phyloP scores from a whole-genome alignment of 495 filamentous ascomycete species.

The Bathelium albidoporum region DNA sequence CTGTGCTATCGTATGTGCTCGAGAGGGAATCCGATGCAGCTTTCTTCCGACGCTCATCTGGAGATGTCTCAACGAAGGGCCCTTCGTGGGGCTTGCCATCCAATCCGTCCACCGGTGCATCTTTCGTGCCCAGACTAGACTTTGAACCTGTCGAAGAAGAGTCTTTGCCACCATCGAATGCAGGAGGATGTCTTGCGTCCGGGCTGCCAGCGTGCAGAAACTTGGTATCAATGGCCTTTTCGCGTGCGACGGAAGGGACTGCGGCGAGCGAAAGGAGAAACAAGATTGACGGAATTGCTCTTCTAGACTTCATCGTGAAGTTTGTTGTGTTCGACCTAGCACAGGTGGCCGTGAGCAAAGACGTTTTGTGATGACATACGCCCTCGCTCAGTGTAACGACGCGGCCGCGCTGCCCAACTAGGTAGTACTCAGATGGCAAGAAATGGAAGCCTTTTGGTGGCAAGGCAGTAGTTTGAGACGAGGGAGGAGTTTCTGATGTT shows the following conservation, averaged over 20 bases:
- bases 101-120: slow-evolving; percentile 88
- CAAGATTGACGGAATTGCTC: background rate
- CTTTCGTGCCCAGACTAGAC: slow-evolving; percentile 55
- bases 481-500: too few species aligned
- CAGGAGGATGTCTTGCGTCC: slow-evolving; percentile 11
- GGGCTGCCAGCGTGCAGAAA: slow-evolving; percentile 28
- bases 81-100: slow-evolving; percentile 93
- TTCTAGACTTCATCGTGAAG: slow-evolving; percentile 1
- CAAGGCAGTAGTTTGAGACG: too few species aligned
- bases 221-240: background rate
- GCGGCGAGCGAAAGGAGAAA: background rate
- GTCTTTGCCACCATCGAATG: slow-evolving; percentile 5
- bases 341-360: background rate
- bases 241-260: background rate
- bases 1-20: background rate
- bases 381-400: background rate
- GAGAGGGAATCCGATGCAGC: slow-evolving; percentile 40
- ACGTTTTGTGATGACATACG: background rate
- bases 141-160: slow-evolving; percentile 29
- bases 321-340: slow-evolving; percentile 7
- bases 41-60: slow-evolving; percentile 25
- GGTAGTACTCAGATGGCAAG: background rate
- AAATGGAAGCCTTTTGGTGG: too few species aligned
- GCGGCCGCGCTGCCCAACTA: background rate
- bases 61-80: slow-evolving; percentile 43